phyloP scores from a whole-genome alignment of 352 stramenopile genomes.

The Aphanomyces euteiches region DNA sequence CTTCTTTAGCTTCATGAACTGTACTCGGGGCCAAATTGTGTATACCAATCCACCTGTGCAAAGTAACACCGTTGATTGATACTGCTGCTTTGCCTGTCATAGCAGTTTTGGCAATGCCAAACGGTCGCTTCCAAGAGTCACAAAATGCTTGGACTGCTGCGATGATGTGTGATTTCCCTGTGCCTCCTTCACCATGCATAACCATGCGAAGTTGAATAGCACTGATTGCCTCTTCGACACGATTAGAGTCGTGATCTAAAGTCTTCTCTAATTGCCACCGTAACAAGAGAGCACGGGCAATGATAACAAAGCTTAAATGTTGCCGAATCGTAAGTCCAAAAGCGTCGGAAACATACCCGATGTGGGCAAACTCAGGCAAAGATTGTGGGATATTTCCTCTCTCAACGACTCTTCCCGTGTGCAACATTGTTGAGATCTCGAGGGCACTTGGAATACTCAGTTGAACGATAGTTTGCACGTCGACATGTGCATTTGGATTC shows the following conservation, averaged over 20 bases:
- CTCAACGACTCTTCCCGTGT: neutral
- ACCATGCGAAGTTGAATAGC: constrained; percentile 2
- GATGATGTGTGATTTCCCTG: constrained; percentile 1
- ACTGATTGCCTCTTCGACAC: neutral
- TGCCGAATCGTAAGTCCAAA: neutral
- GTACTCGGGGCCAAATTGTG: constrained; percentile 6
- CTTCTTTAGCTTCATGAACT: constrained; percentile 4
- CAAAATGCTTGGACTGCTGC: constrained; percentile 10
- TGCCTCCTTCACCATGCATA: constrained; percentile 1
- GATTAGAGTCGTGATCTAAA: neutral
- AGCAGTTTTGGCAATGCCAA: constrained; percentile 9
- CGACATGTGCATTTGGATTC: neutral
- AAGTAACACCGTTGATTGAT: neutral
- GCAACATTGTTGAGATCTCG: neutral
- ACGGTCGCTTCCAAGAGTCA: constrained; percentile 4
- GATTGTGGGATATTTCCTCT: neutral
- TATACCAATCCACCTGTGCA: constrained; percentile 5
- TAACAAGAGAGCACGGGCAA: neutral
- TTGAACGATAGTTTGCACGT: neutral
- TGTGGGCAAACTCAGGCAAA: neutral
- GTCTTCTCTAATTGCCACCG: neutral
- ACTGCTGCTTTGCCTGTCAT: constrained; percentile 7
- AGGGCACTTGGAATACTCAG: neutral
- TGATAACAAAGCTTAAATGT: neutral
- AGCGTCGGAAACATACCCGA: neutral